Percentiles rank a stretch among this genome's conserved stretches.
Evolutionary conservation across 495 filamentous ascomycete genomes (phyloP).

Genomic region (Thermothielavioides terrestris): DNA sequence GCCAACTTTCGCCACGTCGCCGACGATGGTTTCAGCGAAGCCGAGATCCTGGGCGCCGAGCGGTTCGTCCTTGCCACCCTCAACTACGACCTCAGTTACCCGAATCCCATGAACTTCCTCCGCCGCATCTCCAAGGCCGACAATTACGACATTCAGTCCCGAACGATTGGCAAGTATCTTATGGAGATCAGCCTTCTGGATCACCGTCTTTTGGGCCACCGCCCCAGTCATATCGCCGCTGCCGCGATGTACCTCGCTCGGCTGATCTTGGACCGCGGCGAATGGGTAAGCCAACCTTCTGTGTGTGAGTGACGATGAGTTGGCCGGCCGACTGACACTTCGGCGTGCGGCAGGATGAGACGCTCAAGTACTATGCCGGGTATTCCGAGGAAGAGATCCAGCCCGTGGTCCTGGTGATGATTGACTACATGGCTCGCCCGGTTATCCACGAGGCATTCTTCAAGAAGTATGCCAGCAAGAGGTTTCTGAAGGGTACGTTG

Average conservation of each 20-base stretch:
- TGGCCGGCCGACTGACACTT: neutral
- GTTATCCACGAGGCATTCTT: constrained; percentile 95
- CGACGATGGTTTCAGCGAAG: constrained; percentile 93
- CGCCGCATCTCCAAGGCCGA: constrained; percentile 97
- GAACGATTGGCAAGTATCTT: constrained; percentile 95
- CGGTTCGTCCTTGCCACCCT: constrained; percentile 83
- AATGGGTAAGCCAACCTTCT: constrained; percentile 60
- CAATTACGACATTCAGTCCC: constrained; percentile 94
- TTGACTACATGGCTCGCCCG: constrained; percentile 84
- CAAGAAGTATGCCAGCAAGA: constrained; percentile 98
- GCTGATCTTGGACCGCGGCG: constrained; percentile 75
- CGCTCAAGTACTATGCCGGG: constrained; percentile 85
- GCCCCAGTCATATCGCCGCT: constrained; percentile 82
- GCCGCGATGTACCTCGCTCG: constrained; percentile 92
- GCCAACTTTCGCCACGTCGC: constrained; percentile 94
- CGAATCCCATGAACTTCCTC: constrained; percentile 99
- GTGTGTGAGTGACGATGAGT: neutral
- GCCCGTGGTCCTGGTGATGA: constrained; percentile 87
- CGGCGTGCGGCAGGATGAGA: constrained; percentile 55
- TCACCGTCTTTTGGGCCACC: constrained; percentile 79
- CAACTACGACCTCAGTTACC: constrained; percentile 96
- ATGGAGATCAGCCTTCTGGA: constrained; percentile 95
- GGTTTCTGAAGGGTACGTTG: constrained; percentile 81
- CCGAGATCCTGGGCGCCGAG: constrained; percentile 94
- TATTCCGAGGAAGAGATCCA: constrained; percentile 88